A percentile compares a stretch with the other conserved stretches of the same genome.
Conservation (phyloP, 2,329 filamentous ascomycete species). For the Cercospora zeina region DNA sequence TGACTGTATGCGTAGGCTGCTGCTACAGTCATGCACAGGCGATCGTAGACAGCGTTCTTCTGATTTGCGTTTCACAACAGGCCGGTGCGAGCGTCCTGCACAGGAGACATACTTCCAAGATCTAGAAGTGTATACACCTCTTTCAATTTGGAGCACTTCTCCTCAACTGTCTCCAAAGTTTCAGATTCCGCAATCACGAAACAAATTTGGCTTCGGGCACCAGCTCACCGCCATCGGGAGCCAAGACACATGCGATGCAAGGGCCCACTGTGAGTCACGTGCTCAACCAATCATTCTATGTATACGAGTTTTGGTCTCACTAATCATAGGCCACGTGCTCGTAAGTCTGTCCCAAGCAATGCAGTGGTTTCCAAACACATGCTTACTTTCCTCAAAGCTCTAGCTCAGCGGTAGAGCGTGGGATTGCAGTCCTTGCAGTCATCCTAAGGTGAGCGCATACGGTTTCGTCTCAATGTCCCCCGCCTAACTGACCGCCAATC, state of each 20-base stretch:
- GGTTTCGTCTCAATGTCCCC: no score
- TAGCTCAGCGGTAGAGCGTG: constrained; percentile 38
- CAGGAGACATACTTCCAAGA: constrained; percentile 10
- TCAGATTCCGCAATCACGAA: background rate
- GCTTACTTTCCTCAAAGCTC: background rate
- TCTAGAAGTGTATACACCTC: constrained; percentile 9
- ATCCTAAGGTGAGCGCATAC: no score
- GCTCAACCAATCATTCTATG: background rate
- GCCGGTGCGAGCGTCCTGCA: constrained; percentile 14
- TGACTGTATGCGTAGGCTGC: constrained; percentile 22
- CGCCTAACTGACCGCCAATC: no score
- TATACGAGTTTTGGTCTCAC: background rate
- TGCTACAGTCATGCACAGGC: constrained; percentile 23
- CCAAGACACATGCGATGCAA: no score
- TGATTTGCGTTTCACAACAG: constrained; percentile 6
- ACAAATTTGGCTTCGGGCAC: no score
- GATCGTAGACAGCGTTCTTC: constrained; percentile 7
- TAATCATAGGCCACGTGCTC: background rate
- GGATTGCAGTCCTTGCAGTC: constrained; percentile 28
- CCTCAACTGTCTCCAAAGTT: background rate
- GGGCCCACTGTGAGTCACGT: background rate
- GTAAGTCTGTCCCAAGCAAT: background rate
- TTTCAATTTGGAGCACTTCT: background rate
- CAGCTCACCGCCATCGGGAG: no score
- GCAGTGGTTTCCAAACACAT: background rate